Conservation (phyloP, 306 rosid species). For the Quercus glauca region DNA sequence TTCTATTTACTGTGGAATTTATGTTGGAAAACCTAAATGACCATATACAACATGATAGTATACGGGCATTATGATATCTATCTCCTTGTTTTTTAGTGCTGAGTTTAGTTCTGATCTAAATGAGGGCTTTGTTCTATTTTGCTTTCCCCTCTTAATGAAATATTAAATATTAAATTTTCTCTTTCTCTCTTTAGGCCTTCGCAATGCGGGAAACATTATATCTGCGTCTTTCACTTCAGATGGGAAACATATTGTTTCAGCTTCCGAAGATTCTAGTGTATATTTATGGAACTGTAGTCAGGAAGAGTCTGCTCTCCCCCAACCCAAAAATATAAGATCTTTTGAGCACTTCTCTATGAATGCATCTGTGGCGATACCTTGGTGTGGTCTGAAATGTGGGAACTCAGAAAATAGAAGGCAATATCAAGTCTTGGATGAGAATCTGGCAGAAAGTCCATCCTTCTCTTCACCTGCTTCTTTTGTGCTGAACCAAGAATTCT, state of each 20-base stretch:
- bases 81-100: conserved; percentile 1
- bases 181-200: conserved; percentile 47
- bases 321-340: conserved; percentile 41
- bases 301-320: conserved; percentile 27
- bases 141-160: neutral
- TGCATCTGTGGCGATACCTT: conserved; percentile 56
- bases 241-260: conserved; percentile 87
- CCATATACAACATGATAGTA: neutral
- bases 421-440: conserved; percentile 34
- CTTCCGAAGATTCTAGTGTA: conserved; percentile 84
- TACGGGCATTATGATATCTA: conserved; percentile 11
- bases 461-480: conserved; percentile 53
- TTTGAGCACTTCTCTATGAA: conserved; percentile 47
- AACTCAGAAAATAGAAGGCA: conserved; percentile 32
- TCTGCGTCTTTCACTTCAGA: conserved; percentile 82
- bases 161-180: conserved; percentile 18
- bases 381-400: conserved; percentile 53
- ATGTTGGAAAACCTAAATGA: conserved; percentile 12
- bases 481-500: conserved; percentile 61
- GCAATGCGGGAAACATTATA: conserved; percentile 51
- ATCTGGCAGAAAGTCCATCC: conserved; percentile 31
- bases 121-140: neutral
- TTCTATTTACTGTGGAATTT: neutral
- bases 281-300: conserved; percentile 66
- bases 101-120: neutral